phyloP scores from a whole-genome alignment of 768 basidiomycete species.

The Phlebiopsis gigantea region DNA sequence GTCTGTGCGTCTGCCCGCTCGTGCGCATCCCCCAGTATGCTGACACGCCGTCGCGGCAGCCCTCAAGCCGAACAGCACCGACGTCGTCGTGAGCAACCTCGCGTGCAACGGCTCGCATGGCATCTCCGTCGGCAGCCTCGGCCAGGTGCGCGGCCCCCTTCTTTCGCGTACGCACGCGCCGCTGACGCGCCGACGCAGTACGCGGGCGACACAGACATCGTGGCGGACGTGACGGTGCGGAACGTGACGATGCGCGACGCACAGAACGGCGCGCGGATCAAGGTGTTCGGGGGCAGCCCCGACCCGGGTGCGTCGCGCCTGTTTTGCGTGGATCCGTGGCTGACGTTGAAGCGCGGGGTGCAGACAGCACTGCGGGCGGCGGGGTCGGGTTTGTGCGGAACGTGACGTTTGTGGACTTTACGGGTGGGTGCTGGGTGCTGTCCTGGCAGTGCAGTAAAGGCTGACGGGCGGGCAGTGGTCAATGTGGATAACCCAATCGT shows the following conservation, averaged over 20 bases:
- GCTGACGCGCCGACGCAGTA: no score
- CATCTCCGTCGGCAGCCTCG: conserved; percentile 45
- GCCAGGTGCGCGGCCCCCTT: conserved; percentile 25
- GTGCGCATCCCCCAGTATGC: not conserved
- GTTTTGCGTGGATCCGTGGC: not conserved
- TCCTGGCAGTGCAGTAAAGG: no score
- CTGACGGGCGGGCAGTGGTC: no score
- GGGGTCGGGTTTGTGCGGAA: conserved; percentile 36
- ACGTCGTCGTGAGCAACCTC: conserved; percentile 36
- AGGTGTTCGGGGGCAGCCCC: conserved; percentile 43
- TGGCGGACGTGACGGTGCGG: conserved; percentile 36
- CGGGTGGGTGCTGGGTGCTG: conserved; percentile 25
- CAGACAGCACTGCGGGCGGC: conserved; percentile 34
- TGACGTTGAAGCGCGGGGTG: not conserved
- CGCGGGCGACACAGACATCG: conserved; percentile 36
- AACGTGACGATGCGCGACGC: conserved; percentile 42
- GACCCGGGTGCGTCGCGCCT: conserved; percentile 24
- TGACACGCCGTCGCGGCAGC: conserved; percentile 18
- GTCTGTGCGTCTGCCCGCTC: conserved; percentile 24
- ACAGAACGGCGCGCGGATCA: conserved; percentile 47
- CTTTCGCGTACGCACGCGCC: no score
- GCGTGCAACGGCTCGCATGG: conserved; percentile 41
- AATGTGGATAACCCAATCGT: conserved; percentile 40
- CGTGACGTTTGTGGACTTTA: conserved; percentile 22
- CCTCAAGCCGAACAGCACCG: conserved; percentile 43